phyloP scores from a whole-genome alignment of 192 early-diverging fungal species.

The Podila epicladia region DNA sequence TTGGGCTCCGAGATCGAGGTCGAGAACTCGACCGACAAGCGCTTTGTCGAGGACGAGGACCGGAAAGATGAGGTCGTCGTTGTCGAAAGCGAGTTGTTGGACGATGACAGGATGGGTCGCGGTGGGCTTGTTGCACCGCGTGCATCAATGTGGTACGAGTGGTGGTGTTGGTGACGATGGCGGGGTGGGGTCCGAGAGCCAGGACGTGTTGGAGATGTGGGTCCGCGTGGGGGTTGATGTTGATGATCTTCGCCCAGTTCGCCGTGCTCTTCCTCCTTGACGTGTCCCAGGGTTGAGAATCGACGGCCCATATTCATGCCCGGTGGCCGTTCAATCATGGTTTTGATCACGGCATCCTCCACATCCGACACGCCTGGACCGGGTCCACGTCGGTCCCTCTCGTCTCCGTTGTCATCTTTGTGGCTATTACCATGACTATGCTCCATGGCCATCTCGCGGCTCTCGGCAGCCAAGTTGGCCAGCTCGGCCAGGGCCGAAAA shows the following conservation, averaged over 20 bases:
- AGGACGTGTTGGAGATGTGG: neutral
- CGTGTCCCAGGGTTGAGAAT: conserved; percentile 44
- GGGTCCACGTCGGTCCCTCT: neutral
- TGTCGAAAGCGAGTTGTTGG: too few species aligned
- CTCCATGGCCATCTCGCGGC: conserved; percentile 16
- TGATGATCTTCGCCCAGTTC: neutral
- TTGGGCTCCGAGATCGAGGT: conserved; percentile 13
- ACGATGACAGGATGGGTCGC: neutral
- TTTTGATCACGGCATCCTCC: conserved; percentile 40
- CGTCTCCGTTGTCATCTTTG: conserved; percentile 11
- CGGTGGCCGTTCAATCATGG: conserved; percentile 34
- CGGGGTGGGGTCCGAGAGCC: neutral
- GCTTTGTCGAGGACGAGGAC: conserved; percentile 18
- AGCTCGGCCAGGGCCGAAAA: conserved; percentile 43
- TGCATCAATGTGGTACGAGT: conserved; percentile 41
- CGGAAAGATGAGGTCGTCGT: neutral
- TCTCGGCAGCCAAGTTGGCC: conserved; percentile 38
- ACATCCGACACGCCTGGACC: conserved; percentile 18
- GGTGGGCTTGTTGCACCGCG: conserved; percentile 6
- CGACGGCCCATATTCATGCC: conserved; percentile 20
- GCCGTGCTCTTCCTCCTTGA: conserved; percentile 46
- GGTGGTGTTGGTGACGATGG: conserved; percentile 11
- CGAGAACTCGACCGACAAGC: conserved; percentile 40
- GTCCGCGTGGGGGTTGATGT: neutral
- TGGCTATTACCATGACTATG: neutral